phyloP scores from a whole-genome alignment of 352 stramenopile species.

The Pythium oligandrum region DNA sequence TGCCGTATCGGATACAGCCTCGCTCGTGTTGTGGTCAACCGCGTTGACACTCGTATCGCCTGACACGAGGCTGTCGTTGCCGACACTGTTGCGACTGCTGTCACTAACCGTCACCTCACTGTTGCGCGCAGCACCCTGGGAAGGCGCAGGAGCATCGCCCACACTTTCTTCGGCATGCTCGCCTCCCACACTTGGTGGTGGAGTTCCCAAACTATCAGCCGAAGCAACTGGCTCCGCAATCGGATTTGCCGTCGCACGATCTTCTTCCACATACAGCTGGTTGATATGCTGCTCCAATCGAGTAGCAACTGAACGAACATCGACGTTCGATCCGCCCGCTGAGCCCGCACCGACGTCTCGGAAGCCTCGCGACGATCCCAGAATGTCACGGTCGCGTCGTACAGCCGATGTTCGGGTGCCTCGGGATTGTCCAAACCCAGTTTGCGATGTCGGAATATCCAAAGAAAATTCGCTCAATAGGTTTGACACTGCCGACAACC shows the following conservation, averaged over 20 bases:
- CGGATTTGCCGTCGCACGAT: too few species aligned
- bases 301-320: conserved; percentile 66
- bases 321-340: conserved; percentile 2
- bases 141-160: too few species aligned
- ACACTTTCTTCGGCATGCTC: too few species aligned
- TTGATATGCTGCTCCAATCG: conserved; percentile 74
- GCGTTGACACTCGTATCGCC: background rate
- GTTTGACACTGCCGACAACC: conserved; percentile 67
- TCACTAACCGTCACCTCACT: conserved; percentile 35
- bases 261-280: conserved; percentile 29
- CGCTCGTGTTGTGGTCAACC: conserved; percentile 5
- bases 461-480: conserved; percentile 80
- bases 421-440: conserved; percentile 24
- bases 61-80: background rate
- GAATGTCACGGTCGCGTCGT: conserved; percentile 47
- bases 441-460: conserved; percentile 54
- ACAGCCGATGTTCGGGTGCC: conserved; percentile 19
- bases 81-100: conserved; percentile 13
- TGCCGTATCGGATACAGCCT: conserved; percentile 50
- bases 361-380: conserved; percentile 20
- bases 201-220: too few species aligned
- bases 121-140: conserved; percentile 10
- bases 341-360: background rate
- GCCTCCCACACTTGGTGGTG: too few species aligned
- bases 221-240: too few species aligned